Evolutionary conservation across 768 basidiomycete species (phyloP).

Genomic region (Boletus eberwhitei): DNA sequence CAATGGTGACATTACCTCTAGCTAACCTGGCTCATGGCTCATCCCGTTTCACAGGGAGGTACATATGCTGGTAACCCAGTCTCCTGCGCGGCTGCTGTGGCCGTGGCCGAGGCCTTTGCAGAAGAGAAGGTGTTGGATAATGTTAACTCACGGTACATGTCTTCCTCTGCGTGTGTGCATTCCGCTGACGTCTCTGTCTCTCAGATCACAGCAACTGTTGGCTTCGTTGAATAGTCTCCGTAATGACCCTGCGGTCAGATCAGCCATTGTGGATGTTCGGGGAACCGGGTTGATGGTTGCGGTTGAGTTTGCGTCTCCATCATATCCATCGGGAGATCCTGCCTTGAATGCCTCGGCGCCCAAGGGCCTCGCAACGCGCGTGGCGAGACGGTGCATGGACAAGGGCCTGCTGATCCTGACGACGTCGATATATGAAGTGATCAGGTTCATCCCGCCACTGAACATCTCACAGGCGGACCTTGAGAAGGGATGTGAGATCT

Average conservation of each 20-base stretch:
- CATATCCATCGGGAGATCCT: constrained; percentile 51
- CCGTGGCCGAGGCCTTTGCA: constrained; percentile 71
- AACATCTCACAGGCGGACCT: constrained; percentile 78
- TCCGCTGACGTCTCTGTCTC: neutral
- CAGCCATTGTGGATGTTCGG: constrained; percentile 79
- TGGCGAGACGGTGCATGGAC: constrained; percentile 79
- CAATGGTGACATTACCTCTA: constrained; percentile 50
- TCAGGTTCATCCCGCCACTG: constrained; percentile 91
- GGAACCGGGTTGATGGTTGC: constrained; percentile 89
- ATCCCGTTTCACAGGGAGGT: constrained; percentile 53
- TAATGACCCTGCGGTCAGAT: constrained; percentile 46
- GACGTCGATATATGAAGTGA: constrained; percentile 82
- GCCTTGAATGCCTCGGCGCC: constrained; percentile 37
- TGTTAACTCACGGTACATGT: constrained; percentile 60
- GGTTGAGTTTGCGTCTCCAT: constrained; percentile 70
- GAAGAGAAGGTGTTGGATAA: constrained; percentile 84
- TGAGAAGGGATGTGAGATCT: constrained; percentile 61
- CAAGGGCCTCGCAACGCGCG: constrained; percentile 59
- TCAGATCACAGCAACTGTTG: constrained; percentile 73
- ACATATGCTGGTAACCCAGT: constrained; percentile 94
- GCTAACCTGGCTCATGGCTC: neutral
- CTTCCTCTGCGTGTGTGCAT: neutral
- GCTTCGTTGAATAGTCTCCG: constrained; percentile 54
- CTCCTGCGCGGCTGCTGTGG: constrained; percentile 85
- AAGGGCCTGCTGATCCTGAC: constrained; percentile 86